phyloP scores from a whole-genome alignment of 2,329 filamentous ascomycete species.

The Scedosporium dehoogii region DNA sequence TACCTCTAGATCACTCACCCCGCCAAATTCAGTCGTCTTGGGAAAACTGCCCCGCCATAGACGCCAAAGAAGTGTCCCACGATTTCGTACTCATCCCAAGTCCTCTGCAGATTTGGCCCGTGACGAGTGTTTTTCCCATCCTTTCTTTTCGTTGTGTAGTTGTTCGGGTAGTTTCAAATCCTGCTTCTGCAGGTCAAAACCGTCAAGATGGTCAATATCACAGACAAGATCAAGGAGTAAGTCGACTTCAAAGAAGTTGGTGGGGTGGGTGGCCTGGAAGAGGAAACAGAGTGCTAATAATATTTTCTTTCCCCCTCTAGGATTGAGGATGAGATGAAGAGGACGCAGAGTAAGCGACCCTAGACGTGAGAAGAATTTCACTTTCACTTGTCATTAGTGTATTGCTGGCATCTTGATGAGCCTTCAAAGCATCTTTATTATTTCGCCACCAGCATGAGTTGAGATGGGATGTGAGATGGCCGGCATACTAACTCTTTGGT shows the following conservation, averaged over 20 bases:
- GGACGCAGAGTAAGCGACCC: slow-evolving; percentile 75
- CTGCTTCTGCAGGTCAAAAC: slow-evolving; percentile 2
- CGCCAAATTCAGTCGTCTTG: background rate
- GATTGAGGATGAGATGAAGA: slow-evolving; percentile 99
- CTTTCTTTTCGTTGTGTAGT: background rate
- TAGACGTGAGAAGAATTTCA: background rate
- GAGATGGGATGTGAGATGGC: slow-evolving; percentile 7
- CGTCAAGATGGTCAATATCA: slow-evolving; percentile 90
- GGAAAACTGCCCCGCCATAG: slow-evolving; percentile 2
- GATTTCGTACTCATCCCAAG: background rate
- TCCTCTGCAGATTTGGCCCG: background rate
- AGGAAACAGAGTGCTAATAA: slow-evolving; percentile 12
- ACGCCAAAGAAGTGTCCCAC: background rate
- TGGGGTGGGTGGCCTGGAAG: background rate
- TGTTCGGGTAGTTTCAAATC: background rate
- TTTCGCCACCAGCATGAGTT: no score
- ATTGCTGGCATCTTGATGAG: background rate
- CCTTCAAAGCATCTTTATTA: background rate
- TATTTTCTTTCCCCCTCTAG: slow-evolving; percentile 33
- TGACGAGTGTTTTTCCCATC: background rate
- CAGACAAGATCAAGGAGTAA: slow-evolving; percentile 99
- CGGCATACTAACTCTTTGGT: background rate
- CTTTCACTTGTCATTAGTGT: no score
- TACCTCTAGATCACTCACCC: background rate
- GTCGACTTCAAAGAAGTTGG: slow-evolving; percentile 16